Evolutionary conservation across 345 rosid genomes (phyloP), one percentile per base, ranked within the genome.

Genomic region (Toxicodendron radicans): DNA sequence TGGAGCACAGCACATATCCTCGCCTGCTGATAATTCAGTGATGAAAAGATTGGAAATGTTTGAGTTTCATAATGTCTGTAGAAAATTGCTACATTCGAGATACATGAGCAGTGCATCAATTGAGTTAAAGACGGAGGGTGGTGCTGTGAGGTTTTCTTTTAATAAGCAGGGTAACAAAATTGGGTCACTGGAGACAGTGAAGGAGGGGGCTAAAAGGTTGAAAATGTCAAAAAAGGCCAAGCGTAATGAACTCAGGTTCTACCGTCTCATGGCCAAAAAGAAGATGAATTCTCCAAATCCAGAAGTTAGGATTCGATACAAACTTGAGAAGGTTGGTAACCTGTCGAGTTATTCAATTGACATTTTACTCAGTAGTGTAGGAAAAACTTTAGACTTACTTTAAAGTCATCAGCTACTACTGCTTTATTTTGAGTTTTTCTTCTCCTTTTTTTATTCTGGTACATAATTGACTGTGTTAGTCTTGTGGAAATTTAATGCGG

Each of bases 231-330:
- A 75, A 79, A 88, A 83, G 81, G 85, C 88, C 33, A 95, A 87
- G 79, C 72, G 84, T 62, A 95, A 95, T 51, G 99, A 95, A 79
- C 90, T 95, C 59, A 83, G 90, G 71, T 90, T 91, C 54, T 92
- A 89, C 67, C 91, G 95, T 66, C 84, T 92, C 14, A 91, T 89
- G 87, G 95, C 97, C 57, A 92, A 91, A 79, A 95, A 86, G 93
- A 89, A 91, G 92, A 95, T 88, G 84, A 95, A 92, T 81, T 94
- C 99, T 59, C 92, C 94, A 12, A 94, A 91, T 71, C 98, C 99
- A 18, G 97, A 91, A 90, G 97, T 95, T 68, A 82, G 99, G 83
- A 92, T 95, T 68, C 83, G 88, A 70, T 95, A 95, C 75, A 95
- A 91, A 83, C 97, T 92, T 35, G 97, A 87, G 66, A 95, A 92